Evolutionary conservation across 2,329 filamentous ascomycete species (phyloP), one percentile per base, ranked within the genome.

Genomic region (Aureobasidium sp.): DNA sequence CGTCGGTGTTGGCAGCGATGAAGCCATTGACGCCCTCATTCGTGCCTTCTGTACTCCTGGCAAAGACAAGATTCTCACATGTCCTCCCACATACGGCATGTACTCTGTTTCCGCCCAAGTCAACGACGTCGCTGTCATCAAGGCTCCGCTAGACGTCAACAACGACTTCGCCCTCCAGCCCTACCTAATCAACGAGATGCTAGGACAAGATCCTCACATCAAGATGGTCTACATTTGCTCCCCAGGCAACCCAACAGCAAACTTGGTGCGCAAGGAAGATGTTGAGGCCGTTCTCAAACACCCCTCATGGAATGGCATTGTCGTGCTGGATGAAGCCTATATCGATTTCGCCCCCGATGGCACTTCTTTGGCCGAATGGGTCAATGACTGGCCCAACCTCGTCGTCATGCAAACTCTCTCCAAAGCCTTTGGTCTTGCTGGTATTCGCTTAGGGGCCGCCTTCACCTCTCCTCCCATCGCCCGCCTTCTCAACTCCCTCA

Each of bases 381-480:
- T 96, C 1, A 81, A 84, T 39, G 92, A 96, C 71, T 95, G 90
- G 85, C 92, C 93, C 56, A 99, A 99, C 75, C 81, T 99, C 29
- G 92, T 97, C 20, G 92, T 99, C 63, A 91, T 97, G 90, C 94
- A 99, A 80, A 99, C 94, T 1, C 82, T 97, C n/a, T 96, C 90
- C 70, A 99, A 99, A 75, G 94, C 92, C 0, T 99, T 99, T 71
- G 94, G 94, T 32, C 84, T 99, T 71, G 94, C 94, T 4, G 94
- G 93, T 56, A 96, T 99, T 72, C 83, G 94, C 17, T 82, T 99
- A 1, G 94, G 94, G 51, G 89, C 87, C 8, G 91, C 90, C 0
- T 99, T 97, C 72, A 84, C 90, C 5, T 84, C 86, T 10, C 81
- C 86, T 0, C 81, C 85, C 6, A 87, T 99, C 65, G 92, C 93